Conservation (phyloP, 768 basidiomycete genomes). For the Trametes meyenii region DNA sequence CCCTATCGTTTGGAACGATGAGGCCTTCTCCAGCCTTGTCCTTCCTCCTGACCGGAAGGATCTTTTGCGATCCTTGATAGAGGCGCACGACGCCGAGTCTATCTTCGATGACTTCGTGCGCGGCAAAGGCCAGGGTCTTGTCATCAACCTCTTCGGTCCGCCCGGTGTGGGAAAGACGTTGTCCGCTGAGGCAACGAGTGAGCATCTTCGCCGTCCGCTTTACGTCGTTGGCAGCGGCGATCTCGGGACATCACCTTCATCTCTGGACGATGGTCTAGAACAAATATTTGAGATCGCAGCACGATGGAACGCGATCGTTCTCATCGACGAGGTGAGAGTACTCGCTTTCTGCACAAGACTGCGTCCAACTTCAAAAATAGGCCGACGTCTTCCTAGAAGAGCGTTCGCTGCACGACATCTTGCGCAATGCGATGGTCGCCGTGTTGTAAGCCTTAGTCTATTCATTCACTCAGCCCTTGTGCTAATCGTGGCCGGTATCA, state of each 20-base stretch:
- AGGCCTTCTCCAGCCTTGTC: conserved; percentile 36
- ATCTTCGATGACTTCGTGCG: conserved; percentile 37
- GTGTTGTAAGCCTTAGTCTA: conserved; percentile 42
- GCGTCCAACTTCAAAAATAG: neutral
- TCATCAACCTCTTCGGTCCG: conserved; percentile 35
- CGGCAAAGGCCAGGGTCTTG: conserved; percentile 39
- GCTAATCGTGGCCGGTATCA: neutral
- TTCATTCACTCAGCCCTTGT: too few relatives aligned
- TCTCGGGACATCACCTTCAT: conserved; percentile 34
- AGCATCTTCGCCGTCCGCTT: conserved; percentile 24
- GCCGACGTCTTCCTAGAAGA: conserved; percentile 75
- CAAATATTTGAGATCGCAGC: conserved; percentile 25
- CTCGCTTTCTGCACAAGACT: too few relatives aligned
- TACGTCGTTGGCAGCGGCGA: conserved; percentile 37
- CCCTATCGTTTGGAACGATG: conserved; percentile 44
- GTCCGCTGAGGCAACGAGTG: conserved; percentile 32
- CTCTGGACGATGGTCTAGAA: conserved; percentile 32
- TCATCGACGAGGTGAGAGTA: conserved; percentile 35
- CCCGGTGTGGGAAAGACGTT: conserved; percentile 35
- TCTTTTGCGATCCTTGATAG: conserved; percentile 33
- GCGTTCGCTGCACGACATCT: conserved; percentile 60
- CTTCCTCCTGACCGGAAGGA: conserved; percentile 31
- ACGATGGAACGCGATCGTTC: conserved; percentile 37
- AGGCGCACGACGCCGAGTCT: conserved; percentile 28
- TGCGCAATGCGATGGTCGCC: conserved; percentile 71